Percentiles rank a stretch among this genome's conserved stretches.
Evolutionary conservation across 768 basidiomycete genomes (phyloP).

Genomic region (Lepiota venenata): DNA sequence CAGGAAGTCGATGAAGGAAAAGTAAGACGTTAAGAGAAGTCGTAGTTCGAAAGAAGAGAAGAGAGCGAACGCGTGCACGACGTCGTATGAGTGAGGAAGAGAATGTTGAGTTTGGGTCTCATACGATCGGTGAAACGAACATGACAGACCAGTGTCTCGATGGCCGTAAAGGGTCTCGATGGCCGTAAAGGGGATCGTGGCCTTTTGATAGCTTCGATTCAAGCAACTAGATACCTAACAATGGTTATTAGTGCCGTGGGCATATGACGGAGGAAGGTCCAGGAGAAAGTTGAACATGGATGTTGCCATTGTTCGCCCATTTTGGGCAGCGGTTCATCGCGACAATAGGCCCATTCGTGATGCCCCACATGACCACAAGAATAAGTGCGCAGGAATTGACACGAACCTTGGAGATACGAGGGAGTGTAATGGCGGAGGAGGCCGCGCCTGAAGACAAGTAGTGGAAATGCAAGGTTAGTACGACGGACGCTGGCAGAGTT

Average conservation of each 20-base stretch:
- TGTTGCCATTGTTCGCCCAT: conserved; percentile 32
- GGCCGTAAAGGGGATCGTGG: conserved; percentile 19
- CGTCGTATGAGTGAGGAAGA: neutral
- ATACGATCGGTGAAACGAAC: conserved; percentile 10
- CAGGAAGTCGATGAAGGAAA: conserved; percentile 13
- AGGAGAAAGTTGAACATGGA: conserved; percentile 16
- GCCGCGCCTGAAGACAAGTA: conserved; percentile 51
- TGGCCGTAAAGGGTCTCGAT: conserved; percentile 19
- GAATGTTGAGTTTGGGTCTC: conserved; percentile 1
- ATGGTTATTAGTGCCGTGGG: conserved; percentile 22
- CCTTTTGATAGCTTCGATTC: conserved; percentile 24
- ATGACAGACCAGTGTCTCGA: conserved; percentile 27
- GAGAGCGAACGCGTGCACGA: neutral
- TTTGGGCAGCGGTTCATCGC: conserved; percentile 20
- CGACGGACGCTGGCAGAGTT: conserved; percentile 8
- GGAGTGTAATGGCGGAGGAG: conserved; percentile 66
- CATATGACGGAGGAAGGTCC: conserved; percentile 20
- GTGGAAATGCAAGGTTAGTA: conserved; percentile 11
- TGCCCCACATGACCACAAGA: conserved; percentile 5
- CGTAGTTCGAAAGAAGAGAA: neutral
- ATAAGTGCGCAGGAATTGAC: conserved; percentile 6
- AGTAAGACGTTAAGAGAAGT: conserved; percentile 16
- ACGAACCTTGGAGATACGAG: conserved; percentile 50
- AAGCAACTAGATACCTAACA: conserved; percentile 26
- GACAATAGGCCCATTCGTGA: conserved; percentile 2